phyloP scores from a whole-genome alignment of 805 yeast genomes.

The Candida sanyiensis region DNA sequence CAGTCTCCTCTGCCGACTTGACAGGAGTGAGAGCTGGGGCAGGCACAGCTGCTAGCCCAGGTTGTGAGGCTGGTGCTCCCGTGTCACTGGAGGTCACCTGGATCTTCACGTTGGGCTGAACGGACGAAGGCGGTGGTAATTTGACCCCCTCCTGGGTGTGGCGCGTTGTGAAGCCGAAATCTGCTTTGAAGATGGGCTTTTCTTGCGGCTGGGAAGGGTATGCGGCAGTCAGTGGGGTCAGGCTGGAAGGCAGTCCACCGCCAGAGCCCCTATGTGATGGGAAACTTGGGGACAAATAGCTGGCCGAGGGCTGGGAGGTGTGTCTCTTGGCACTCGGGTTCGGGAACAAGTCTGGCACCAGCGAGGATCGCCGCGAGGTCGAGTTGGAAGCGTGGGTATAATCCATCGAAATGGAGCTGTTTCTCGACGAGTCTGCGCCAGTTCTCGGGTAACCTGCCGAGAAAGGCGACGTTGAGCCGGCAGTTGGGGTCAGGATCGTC shows the following conservation, averaged over 20 bases:
- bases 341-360: conserved; percentile 41
- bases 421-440: conserved; percentile 31
- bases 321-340: conserved; percentile 21
- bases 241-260: conserved; percentile 19
- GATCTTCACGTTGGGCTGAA: conserved; percentile 5
- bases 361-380: conserved; percentile 36
- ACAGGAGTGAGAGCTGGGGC: not conserved
- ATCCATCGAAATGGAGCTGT: conserved; percentile 35
- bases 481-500: conserved; percentile 21
- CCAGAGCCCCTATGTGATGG: conserved; percentile 21
- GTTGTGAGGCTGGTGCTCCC: too few species aligned
- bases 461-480: conserved; percentile 29
- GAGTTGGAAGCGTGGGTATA: conserved; percentile 24
- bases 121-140: conserved; percentile 10
- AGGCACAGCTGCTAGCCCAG: not conserved
- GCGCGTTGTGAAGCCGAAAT: not conserved
- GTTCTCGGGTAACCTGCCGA: conserved; percentile 29
- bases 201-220: conserved; percentile 11
- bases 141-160: conserved; percentile 3
- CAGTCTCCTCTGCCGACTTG: not conserved
- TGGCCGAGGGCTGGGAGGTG: conserved; percentile 16
- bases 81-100: not conserved
- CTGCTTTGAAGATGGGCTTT: conserved; percentile 3
- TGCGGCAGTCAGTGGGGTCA: conserved; percentile 20
- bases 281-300: conserved; percentile 21